Conservation (phyloP, 2,329 filamentous ascomycete genomes). For the Xylaria sp. region DNA sequence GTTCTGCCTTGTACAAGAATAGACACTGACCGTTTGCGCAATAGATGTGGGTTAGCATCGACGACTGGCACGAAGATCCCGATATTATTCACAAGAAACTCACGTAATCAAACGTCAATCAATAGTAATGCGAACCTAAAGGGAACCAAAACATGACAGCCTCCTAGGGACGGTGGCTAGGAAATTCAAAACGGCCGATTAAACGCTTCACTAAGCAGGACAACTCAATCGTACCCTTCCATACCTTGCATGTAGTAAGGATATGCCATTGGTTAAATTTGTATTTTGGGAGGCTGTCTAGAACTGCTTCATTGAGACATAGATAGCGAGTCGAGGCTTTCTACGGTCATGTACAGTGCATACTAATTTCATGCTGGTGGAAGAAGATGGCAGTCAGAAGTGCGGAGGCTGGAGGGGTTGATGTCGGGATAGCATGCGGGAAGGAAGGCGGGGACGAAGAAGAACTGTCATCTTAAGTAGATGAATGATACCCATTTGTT, state of each 20-base stretch:
- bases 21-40: constrained; percentile 30
- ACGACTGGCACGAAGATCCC: constrained; percentile 99
- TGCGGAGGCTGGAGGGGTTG: not conserved
- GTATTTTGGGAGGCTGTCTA: constrained; percentile 6
- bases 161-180: constrained; percentile 4
- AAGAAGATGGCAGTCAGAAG: constrained; percentile 3
- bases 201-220: constrained; percentile 3
- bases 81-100: constrained; percentile 99
- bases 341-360: constrained; percentile 16
- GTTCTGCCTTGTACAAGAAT: constrained; percentile 3
- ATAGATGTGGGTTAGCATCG: constrained; percentile 99
- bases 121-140: constrained; percentile 17
- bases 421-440: constrained; percentile 1
- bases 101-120: constrained; percentile 64
- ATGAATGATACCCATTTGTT: constrained; percentile 50
- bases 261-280: constrained; percentile 12
- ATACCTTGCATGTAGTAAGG: constrained; percentile 21
- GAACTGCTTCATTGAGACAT: not conserved
- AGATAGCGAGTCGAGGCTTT: constrained; percentile 2
- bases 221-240: constrained; percentile 2
- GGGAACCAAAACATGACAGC: constrained; percentile 3
- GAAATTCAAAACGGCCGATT: not conserved
- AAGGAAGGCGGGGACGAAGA: not conserved
- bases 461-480: constrained; percentile 44
- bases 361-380: constrained; percentile 10